Evolutionary conservation across 1,284 basidiomycete genomes (phyloP).

Genomic region (Heterobasidion annosum): DNA sequence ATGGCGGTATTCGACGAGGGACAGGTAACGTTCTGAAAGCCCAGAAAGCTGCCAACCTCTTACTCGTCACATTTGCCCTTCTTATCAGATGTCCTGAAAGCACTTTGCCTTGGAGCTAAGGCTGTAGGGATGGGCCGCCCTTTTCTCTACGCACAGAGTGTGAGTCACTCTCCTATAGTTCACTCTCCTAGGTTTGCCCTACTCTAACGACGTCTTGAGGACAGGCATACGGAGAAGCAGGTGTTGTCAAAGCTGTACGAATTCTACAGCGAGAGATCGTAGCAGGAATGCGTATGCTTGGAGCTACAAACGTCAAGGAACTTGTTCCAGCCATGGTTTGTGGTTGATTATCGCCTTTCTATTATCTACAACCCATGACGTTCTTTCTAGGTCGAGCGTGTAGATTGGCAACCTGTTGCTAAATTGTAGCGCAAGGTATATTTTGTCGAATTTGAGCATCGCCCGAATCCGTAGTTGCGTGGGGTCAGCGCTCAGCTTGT

Average conservation of each 20-base stretch:
- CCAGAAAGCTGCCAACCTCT: too few relatives aligned
- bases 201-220: not conserved
- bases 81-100: slow-evolving; percentile 73
- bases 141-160: slow-evolving; percentile 88
- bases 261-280: slow-evolving; percentile 79
- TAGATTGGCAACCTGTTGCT: slow-evolving; percentile 53
- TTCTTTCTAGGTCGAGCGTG: slow-evolving; percentile 42
- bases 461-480: too few relatives aligned
- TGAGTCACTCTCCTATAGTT: slow-evolving; percentile 23
- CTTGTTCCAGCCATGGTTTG: slow-evolving; percentile 75
- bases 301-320: slow-evolving; percentile 62
- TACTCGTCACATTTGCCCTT: not conserved
- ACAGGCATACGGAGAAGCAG: slow-evolving; percentile 76
- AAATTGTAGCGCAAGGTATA: slow-evolving; percentile 25
- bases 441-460: too few relatives aligned
- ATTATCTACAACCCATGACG: not conserved
- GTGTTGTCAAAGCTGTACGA: slow-evolving; percentile 66
- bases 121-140: slow-evolving; percentile 86
- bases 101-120: slow-evolving; percentile 82
- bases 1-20: slow-evolving; percentile 81
- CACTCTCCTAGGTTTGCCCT: not conserved
- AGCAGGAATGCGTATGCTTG: slow-evolving; percentile 73
- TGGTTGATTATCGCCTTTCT: not conserved
- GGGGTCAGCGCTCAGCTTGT: too few relatives aligned
- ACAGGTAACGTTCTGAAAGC: slow-evolving; percentile 40